Base-by-base conservation (phyloP, 257 asterid species). In the Gentiana macrophylla region DNA sequence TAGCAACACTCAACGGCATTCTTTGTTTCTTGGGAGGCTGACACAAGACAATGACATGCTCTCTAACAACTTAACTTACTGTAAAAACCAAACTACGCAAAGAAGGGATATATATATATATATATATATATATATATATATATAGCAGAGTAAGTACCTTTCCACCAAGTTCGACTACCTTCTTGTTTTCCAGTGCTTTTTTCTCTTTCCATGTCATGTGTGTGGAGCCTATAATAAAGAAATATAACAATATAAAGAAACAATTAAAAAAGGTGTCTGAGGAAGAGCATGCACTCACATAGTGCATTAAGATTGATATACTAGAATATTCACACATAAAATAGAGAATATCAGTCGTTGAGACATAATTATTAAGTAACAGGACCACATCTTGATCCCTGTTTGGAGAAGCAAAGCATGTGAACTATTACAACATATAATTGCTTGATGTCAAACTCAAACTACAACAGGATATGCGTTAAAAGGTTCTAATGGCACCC, bases 11-110 rank as follows among this genome's bases (percentile, higher is more conserved):
- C n/a, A 91, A 89, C 3, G 98, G 96, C 61, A 86, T 62, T 36
- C 94, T 73, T 73, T 86, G 96, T 53, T 77, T 77, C 83, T 89
- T 86, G 35, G 75, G 84, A 66, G 91, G 84, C 97, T 84, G 77
- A 62, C 4, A 1, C 60, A 52, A 53, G 47, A 55, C 45, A 32
- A 59, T 50, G 11, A 50, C 2, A 52, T 1, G 35, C 55, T 32
- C 54, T 61, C 52, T 52, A 12, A 58, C 38, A 50, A 44, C 35
- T 13, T 15, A 6, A 4, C 33, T 33, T 69, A 64, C 38, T 50
- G 7, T 1, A n/a, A n/a, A 41, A 41, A 41, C 46, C 46, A 41
- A 10, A 41, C 46, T 11, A 41, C 46, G 1, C 46, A 41, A 24
- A 41, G 46, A 3, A 41, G 46, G 46, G 46, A n/a, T 41, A 41